phyloP scores from a whole-genome alignment of 2,329 filamentous ascomycete genomes.

The Aspergillus spinulosporus region DNA sequence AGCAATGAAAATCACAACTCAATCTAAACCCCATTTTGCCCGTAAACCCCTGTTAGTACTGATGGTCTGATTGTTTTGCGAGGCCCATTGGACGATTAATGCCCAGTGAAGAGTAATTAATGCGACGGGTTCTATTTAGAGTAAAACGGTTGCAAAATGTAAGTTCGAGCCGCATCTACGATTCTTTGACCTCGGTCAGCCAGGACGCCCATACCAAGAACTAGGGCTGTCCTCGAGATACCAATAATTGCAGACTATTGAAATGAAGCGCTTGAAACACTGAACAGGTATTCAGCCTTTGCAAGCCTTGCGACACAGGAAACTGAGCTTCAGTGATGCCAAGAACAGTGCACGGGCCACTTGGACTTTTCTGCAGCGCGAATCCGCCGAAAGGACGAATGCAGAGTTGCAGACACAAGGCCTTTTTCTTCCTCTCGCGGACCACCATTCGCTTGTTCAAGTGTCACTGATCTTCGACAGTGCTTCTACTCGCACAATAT shows the following conservation, averaged over 20 bases:
- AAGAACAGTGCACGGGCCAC: constrained; percentile 22
- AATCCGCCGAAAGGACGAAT: constrained; percentile 14
- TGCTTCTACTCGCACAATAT: neutral
- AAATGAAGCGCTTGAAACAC: neutral
- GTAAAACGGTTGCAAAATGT: neutral
- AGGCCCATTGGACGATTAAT: neutral
- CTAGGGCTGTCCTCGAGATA: neutral
- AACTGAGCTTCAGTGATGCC: neutral
- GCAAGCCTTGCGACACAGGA: neutral
- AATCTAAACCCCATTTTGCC: too few species aligned
- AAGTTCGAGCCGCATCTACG: neutral
- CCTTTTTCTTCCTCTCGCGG: neutral
- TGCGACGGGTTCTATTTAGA: neutral
- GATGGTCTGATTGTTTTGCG: too few species aligned
- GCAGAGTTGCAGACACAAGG: constrained; percentile 3
- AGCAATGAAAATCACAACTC: too few species aligned
- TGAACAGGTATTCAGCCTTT: neutral
- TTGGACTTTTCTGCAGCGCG: constrained; percentile 19
- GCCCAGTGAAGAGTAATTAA: neutral
- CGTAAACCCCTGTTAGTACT: too few species aligned
- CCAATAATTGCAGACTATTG: too few species aligned
- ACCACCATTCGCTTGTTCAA: constrained; percentile 1
- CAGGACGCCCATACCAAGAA: neutral
- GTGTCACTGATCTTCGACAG: neutral
- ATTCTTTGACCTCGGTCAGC: neutral